These are phyloP conservation scores for Claviceps digitariae DNA, from an alignment of 2,329 filamentous ascomycete species.

Conservation along the genomic window DNA sequence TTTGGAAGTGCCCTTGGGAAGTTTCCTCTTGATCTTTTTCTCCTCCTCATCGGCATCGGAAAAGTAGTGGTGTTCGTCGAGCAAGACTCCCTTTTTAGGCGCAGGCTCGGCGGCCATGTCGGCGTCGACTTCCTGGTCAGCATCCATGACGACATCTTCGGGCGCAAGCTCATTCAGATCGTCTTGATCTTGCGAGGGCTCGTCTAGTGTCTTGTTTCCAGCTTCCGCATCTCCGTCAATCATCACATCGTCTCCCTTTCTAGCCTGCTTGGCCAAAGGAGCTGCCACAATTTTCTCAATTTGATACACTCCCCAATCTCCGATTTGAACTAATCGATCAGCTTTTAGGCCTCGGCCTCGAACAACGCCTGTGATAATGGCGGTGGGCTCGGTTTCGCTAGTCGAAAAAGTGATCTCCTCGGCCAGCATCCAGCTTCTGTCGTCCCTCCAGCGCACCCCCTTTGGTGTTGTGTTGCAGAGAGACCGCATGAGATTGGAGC, in stretches of 20 bases:
- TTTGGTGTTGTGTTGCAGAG: slow-evolving; percentile 87
- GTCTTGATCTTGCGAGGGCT: slow-evolving; percentile 67
- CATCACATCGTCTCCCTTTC: slow-evolving; percentile 52
- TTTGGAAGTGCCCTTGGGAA: slow-evolving; percentile 83
- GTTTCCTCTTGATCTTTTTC: slow-evolving; percentile 47
- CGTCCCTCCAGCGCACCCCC: slow-evolving; percentile 89
- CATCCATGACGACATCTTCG: slow-evolving; percentile 65
- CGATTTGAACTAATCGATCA: slow-evolving; percentile 78
- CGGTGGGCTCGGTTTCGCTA: slow-evolving; percentile 45
- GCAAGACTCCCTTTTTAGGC: slow-evolving; percentile 70
- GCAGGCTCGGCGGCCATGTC: slow-evolving; percentile 22
- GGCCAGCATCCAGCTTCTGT: slow-evolving; percentile 87
- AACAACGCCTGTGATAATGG: slow-evolving; percentile 71
- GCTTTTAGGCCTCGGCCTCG: slow-evolving; percentile 79
- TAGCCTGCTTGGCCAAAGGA: slow-evolving; percentile 47
- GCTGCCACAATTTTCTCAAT: slow-evolving; percentile 78
- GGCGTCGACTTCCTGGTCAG: slow-evolving; percentile 37
- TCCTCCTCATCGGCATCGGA: slow-evolving; percentile 61
- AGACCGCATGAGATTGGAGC: slow-evolving; percentile 77
- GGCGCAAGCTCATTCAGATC: slow-evolving; percentile 73
- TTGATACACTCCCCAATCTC: slow-evolving; percentile 89
- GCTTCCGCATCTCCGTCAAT: slow-evolving; percentile 40
- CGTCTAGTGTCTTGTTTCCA: slow-evolving; percentile 42
- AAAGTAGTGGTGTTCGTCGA: slow-evolving; percentile 97
- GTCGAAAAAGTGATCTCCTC: slow-evolving; percentile 66